Evolutionary conservation across 2,329 filamentous ascomycete genomes (phyloP), one percentile per base, ranked within the genome.

Genomic region (Helotiales sp.): DNA sequence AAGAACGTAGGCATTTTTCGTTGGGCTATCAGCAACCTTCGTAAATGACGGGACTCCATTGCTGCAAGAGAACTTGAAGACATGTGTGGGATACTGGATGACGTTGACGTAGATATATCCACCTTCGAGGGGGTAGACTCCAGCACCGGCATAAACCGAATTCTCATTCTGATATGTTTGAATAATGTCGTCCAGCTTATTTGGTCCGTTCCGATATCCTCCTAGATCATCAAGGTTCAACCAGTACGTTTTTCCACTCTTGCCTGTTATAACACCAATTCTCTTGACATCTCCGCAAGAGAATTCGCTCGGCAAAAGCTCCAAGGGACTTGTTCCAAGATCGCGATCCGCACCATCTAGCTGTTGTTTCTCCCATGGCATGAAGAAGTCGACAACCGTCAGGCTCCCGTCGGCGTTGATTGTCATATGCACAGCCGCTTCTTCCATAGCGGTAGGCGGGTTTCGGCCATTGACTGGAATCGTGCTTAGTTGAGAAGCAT

Each of bases 11-110:
- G 81, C 79, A 50, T 82, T 83, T 40, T 68, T 74, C 22, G 78
- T 75, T 0, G 76, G 74, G 2, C 75, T 79, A 54, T 79, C 76
- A 3, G 78, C 79, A 1, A 83, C 77, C 63, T 81, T 79, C 22
- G 79, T 77, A 52, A 86, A 84, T 2, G 76, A 75, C 0, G 82
- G 78, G 9, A 79, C 74, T 3, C 81, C 81, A 22, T 71, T 70
- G 59, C 75, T 72, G 66, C 80, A 84, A 2, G 78, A 77, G 66
- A 85, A 85, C 62, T 84, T 81, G 74, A 84, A 85, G 17, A 83
- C 80, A 50, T 81, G 76, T 0, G 81, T 81, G 13, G 78, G 75
- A 63, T 79, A 80, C 63, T 79, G 76, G 53, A 84, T 82, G 5
- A 83, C 73, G 55, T 75, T 78, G 65, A 79, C 75, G 66, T 79